Conservation (phyloP, 2,329 filamentous ascomycete species). For the Grosmannia serpens region DNA sequence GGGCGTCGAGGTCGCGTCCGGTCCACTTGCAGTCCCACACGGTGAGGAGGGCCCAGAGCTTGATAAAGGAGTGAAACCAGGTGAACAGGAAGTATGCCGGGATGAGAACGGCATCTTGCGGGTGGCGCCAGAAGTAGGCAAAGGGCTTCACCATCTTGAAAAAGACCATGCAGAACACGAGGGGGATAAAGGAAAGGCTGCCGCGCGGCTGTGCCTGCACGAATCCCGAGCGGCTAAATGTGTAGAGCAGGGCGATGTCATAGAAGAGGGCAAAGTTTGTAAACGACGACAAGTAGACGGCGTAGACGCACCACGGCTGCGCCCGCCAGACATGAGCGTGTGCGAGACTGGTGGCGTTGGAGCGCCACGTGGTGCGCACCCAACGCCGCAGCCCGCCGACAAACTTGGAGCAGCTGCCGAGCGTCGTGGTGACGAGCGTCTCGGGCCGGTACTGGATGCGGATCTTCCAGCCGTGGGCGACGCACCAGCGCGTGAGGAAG, state of each 20-base stretch:
- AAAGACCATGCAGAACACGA: constrained; percentile 35
- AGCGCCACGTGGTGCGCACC: constrained; percentile 47
- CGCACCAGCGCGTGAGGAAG: constrained; percentile 43
- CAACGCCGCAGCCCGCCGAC: constrained; percentile 41
- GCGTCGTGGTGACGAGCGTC: constrained; percentile 36
- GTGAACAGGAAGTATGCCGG: constrained; percentile 40
- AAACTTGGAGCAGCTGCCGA: constrained; percentile 37
- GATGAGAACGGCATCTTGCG: constrained; percentile 38
- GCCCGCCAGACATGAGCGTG: constrained; percentile 24
- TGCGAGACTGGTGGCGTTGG: constrained; percentile 37
- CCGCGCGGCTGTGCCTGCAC: neutral
- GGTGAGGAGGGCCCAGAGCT: constrained; percentile 43
- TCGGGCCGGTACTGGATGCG: constrained; percentile 40
- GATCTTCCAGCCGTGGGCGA: constrained; percentile 38
- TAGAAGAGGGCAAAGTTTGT: constrained; percentile 44
- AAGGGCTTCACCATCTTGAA: constrained; percentile 47
- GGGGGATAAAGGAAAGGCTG: neutral
- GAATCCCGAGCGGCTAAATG: constrained; percentile 13
- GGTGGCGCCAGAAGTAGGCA: constrained; percentile 38
- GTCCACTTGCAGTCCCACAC: constrained; percentile 33
- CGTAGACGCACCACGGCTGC: constrained; percentile 42
- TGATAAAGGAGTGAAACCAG: constrained; percentile 47
- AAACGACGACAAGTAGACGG: constrained; percentile 41
- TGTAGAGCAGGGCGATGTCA: constrained; percentile 31
- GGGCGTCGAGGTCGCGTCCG: constrained; percentile 22